Conservation (phyloP, 2,329 filamentous ascomycete genomes). For the Alternaria sp. region DNA sequence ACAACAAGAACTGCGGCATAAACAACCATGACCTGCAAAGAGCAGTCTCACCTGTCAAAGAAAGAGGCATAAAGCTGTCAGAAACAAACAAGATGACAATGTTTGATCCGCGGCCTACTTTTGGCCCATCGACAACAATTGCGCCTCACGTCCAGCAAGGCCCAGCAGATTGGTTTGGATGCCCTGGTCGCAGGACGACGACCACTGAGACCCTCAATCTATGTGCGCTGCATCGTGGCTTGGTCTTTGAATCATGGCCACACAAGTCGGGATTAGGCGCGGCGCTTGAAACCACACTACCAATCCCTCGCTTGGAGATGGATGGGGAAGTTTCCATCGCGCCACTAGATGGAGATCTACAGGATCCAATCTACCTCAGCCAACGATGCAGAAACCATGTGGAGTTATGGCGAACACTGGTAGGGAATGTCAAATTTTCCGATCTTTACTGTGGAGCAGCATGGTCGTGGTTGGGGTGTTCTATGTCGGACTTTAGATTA, state of each 20-base stretch:
- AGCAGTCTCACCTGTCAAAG: background rate
- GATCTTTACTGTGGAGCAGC: background rate
- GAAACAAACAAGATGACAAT: background rate
- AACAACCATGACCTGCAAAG: background rate
- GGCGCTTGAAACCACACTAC: conserved; percentile 10
- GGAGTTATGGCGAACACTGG: background rate
- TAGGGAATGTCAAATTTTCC: background rate
- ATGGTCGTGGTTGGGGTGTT: background rate
- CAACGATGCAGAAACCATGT: background rate
- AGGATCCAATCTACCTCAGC: background rate
- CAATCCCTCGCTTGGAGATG: background rate
- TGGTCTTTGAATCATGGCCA: background rate
- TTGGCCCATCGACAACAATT: background rate
- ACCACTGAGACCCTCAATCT: conserved; percentile 3
- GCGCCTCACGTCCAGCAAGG: background rate
- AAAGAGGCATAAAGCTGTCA: conserved; percentile 3
- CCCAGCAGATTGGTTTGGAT: background rate
- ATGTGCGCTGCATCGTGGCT: conserved; percentile 13
- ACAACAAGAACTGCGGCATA: conserved; percentile 2
- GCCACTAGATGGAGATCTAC: conserved; percentile 4
- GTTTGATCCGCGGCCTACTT: background rate
- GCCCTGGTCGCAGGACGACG: conserved; percentile 3
- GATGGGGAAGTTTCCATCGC: background rate
- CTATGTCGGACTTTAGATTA: background rate
- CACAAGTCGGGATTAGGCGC: background rate